These are phyloP conservation scores for Beauveria rudraprayagi DNA, from an alignment of 2,329 filamentous ascomycete species.

Conservation along the genomic window DNA sequence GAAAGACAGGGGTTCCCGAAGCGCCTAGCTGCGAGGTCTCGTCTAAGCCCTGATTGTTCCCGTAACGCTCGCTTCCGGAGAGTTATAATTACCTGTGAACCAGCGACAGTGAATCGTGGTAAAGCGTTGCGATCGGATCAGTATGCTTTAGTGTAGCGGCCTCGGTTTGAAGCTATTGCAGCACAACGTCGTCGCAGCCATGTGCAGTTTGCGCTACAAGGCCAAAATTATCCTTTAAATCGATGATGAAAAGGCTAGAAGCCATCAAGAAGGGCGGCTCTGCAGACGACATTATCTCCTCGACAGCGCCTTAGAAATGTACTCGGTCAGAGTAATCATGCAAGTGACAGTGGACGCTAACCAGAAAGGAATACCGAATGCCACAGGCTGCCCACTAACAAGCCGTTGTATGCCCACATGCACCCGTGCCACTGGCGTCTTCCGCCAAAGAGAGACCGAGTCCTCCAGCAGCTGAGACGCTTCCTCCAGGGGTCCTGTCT, in stretches of 20 bases:
- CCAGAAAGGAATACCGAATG: conserved; percentile 12
- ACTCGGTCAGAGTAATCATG: conserved; percentile 11
- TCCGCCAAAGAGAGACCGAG: conserved; percentile 1
- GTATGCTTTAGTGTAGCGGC: not conserved
- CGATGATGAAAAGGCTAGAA: not conserved
- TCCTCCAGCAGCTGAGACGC: not conserved
- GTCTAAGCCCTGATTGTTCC: not conserved
- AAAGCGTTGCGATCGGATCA: not conserved
- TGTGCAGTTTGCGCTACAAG: not conserved
- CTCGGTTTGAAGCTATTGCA: not conserved
- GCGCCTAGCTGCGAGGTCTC: not conserved
- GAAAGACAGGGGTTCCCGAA: not conserved
- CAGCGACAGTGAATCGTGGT: not conserved
- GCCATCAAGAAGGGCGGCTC: not conserved
- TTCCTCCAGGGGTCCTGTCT: not conserved
- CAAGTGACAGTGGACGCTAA: conserved; percentile 9
- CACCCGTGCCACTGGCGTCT: not conserved
- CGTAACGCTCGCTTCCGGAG: not conserved
- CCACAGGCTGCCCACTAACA: conserved; percentile 7
- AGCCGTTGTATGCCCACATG: conserved; percentile 11
- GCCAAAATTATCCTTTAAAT: not conserved
- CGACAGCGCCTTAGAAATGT: not conserved
- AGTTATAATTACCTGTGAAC: not conserved
- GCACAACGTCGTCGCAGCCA: not conserved
- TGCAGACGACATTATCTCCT: conserved; percentile 10